Percentiles rank a stretch among this genome's conserved stretches.
phyloP scores from a whole-genome alignment of 1,139 yeast species.

The Taphrina wiesneri region DNA sequence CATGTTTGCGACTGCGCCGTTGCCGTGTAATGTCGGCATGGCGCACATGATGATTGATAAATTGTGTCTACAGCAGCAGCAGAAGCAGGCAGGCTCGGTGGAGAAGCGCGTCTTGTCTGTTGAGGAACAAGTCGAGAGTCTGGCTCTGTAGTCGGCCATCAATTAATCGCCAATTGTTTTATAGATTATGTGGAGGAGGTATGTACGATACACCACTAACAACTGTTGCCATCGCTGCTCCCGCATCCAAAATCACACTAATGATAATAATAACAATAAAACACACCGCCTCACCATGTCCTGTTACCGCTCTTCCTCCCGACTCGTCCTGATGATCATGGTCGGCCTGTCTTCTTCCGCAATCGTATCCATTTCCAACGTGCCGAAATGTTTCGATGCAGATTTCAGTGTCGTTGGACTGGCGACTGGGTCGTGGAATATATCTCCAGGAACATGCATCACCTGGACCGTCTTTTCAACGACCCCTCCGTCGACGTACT shows the following conservation, averaged over 20 bases:
- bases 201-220: no score
- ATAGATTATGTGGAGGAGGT: no score
- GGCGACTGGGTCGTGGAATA: not conserved
- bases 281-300: not conserved
- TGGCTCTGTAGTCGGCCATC: no score
- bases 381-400: not conserved
- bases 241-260: no score
- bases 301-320: not conserved
- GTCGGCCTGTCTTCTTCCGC: constrained; percentile 1
- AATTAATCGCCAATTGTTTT: no score
- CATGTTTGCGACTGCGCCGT: constrained; percentile 30
- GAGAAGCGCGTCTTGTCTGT: not conserved
- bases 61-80: not conserved
- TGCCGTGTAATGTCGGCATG: constrained; percentile 31
- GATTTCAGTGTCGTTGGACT: not conserved
- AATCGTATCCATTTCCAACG: constrained; percentile 2
- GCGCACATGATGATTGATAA: constrained; percentile 12
- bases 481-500: not conserved
- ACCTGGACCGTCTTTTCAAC: not conserved
- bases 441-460: not conserved
- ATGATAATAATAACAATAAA: no score
- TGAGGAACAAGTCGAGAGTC: not conserved
- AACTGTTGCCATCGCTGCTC: no score
- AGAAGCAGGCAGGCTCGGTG: not conserved
- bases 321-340: not conserved